Conservation (phyloP, 768 basidiomycete species). For the Mycena crocata region DNA sequence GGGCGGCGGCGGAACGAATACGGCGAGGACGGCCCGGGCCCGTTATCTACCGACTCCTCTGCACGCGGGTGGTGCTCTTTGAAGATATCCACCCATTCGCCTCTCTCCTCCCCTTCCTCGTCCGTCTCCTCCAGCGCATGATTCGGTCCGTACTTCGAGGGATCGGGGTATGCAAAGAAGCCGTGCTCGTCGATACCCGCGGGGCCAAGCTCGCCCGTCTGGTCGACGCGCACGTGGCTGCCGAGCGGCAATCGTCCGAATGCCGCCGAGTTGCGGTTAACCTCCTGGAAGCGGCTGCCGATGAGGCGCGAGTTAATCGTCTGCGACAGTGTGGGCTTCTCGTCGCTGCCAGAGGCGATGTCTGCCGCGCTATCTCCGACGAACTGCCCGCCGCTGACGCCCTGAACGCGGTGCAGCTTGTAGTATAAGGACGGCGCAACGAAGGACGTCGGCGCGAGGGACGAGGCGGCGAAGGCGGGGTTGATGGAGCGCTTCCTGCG, state of each 20-base stretch:
- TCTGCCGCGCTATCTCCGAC: conserved; percentile 37
- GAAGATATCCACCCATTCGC: conserved; percentile 38
- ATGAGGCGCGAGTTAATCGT: conserved; percentile 71
- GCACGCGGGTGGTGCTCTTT: conserved; percentile 25
- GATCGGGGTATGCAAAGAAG: conserved; percentile 63
- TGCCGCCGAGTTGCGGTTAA: conserved; percentile 67
- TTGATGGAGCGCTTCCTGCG: conserved; percentile 65
- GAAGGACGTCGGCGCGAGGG: conserved; percentile 81
- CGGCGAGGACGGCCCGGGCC: conserved; percentile 27
- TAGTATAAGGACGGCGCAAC: conserved; percentile 86
- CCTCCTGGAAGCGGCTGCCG: conserved; percentile 80
- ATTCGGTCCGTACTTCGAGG: conserved; percentile 66
- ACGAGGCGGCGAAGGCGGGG: conserved; percentile 74
- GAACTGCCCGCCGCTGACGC: conserved; percentile 70
- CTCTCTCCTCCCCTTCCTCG: conserved; percentile 50
- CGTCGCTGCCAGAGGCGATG: conserved; percentile 51
- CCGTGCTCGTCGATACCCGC: conserved; percentile 39
- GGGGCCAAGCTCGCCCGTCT: conserved; percentile 62
- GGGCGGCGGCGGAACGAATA: conserved; percentile 21
- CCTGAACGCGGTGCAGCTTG: conserved; percentile 71
- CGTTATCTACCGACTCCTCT: conserved; percentile 31
- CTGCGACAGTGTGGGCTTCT: conserved; percentile 62
- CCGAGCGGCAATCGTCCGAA: conserved; percentile 72
- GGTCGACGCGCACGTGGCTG: conserved; percentile 65
- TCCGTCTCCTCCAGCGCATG: conserved; percentile 48